Evolutionary conservation across 2,329 filamentous ascomycete species (phyloP).

Genomic region (Juglanconis juglandina): DNA sequence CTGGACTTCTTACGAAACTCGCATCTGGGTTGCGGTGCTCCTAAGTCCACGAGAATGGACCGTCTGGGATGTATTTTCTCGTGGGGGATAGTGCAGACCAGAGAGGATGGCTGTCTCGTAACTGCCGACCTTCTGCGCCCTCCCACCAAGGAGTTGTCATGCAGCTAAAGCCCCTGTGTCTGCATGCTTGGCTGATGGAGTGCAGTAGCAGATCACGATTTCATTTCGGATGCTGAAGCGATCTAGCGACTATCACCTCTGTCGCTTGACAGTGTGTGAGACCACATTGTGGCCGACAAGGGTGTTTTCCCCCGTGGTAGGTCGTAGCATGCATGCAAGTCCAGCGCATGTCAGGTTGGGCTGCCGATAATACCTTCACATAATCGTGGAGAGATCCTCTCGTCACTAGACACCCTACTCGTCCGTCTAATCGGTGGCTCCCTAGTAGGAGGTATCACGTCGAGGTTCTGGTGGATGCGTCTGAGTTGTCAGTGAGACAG

Average conservation of each 20-base stretch:
- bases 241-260: not conserved
- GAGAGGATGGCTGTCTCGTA: not conserved
- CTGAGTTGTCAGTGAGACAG: slow-evolving; percentile 14
- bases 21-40: no score
- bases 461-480: slow-evolving; percentile 13
- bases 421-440: no score
- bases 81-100: not conserved
- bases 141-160: not conserved
- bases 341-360: not conserved
- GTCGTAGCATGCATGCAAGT: not conserved
- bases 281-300: not conserved
- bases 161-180: not conserved
- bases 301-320: not conserved
- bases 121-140: not conserved
- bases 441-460: not conserved
- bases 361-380: not conserved
- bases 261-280: not conserved
- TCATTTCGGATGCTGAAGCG: not conserved
- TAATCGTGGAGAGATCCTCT: no score
- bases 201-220: not conserved
- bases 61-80: not conserved
- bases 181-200: slow-evolving; percentile 3
- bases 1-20: no score
- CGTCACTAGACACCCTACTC: no score
- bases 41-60: no score